These are phyloP conservation scores for Aspergillus melleus DNA, from an alignment of 2,329 filamentous ascomycete genomes.

Conservation along the genomic window DNA sequence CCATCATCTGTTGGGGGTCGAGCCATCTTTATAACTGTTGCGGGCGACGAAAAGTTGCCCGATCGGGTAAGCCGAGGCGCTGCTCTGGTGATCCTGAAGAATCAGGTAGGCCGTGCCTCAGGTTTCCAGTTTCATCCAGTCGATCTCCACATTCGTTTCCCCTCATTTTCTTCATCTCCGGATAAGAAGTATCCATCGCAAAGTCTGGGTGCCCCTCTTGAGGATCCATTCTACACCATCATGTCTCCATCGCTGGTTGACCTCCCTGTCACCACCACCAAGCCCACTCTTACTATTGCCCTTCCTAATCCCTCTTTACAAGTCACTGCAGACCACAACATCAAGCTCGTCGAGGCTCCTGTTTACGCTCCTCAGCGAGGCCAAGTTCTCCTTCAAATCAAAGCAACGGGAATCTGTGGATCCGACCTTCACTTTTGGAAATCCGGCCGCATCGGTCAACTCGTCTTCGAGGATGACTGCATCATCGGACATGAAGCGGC, in stretches of 20 bases:
- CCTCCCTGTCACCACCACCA: too few species aligned
- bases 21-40: neutral
- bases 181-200: too few species aligned
- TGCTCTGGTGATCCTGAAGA: neutral
- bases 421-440: conserved; percentile 72
- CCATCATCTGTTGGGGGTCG: neutral
- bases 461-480: conserved; percentile 63
- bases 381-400: conserved; percentile 62
- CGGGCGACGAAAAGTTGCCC: conserved; percentile 9
- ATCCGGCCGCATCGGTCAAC: conserved; percentile 61
- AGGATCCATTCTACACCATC: too few species aligned
- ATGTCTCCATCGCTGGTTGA: too few species aligned
- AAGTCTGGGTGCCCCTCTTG: too few species aligned
- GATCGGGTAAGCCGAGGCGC: conserved; percentile 19
- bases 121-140: neutral
- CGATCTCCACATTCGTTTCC: neutral
- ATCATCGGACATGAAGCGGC: conserved; percentile 67
- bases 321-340: conserved; percentile 61
- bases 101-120: neutral
- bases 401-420: conserved; percentile 65
- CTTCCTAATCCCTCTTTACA: conserved; percentile 57
- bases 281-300: too few species aligned
- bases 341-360: conserved; percentile 59
- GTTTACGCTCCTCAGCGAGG: conserved; percentile 55
- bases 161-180: too few species aligned